A percentile compares a stretch with the other conserved stretches of the same genome.
These are phyloP conservation scores for Monoraphidium neglectum DNA, from an alignment of 139 green algal genomes.

Conservation along the genomic window DNA sequence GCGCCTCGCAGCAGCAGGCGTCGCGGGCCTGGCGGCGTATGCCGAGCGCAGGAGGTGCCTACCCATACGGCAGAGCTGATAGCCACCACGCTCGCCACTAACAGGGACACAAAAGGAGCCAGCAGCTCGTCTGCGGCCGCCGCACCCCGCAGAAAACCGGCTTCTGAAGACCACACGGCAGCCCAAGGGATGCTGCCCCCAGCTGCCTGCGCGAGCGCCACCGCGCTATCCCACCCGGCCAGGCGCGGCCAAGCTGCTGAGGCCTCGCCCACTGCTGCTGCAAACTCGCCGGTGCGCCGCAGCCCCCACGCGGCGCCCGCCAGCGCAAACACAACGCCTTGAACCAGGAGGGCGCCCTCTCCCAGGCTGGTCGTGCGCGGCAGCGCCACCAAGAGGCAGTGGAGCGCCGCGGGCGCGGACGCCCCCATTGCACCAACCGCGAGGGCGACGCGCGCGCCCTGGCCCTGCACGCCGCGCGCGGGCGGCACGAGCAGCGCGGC, in stretches of 20 bases:
- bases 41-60: no score
- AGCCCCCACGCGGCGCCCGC: conserved; percentile 13
- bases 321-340: conserved; percentile 28
- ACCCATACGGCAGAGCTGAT: no score
- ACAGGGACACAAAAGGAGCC: no score
- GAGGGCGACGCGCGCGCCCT: neutral
- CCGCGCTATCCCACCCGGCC: neutral
- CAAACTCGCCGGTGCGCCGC: neutral
- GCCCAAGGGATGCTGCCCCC: no score
- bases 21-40: no score
- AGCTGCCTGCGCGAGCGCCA: neutral
- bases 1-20: no score
- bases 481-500: no score
- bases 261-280: neutral
- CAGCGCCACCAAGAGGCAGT: conserved; percentile 29
- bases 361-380: conserved; percentile 51
- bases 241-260: conserved; percentile 5
- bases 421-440: neutral
- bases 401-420: neutral
- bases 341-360: conserved; percentile 45
- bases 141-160: no score
- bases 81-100: no score
- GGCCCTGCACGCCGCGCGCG: no score
- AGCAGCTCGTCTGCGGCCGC: no score
- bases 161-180: no score